phyloP scores from a whole-genome alignment of 148 eudicot genomes.

The Rhododendron simsii region DNA sequence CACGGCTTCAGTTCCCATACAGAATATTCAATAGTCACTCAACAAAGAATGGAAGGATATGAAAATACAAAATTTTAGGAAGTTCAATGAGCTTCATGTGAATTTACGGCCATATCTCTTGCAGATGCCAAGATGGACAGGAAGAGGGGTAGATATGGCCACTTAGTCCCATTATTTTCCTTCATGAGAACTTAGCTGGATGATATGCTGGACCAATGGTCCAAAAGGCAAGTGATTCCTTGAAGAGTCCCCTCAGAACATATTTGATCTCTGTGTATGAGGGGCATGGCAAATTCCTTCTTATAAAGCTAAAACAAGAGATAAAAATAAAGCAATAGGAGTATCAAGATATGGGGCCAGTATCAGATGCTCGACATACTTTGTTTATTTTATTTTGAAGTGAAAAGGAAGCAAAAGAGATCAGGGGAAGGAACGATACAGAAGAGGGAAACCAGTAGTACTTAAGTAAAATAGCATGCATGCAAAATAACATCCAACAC shows the following conservation, averaged over 20 bases:
- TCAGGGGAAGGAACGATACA: neutral
- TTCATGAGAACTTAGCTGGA: slow-evolving; percentile 23
- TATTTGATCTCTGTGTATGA: neutral
- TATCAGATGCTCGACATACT: neutral
- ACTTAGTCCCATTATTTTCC: neutral
- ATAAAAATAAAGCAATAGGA: neutral
- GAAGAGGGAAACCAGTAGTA: neutral
- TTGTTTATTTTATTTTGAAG: neutral
- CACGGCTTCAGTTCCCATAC: slow-evolving; percentile 47
- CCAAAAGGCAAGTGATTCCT: slow-evolving; percentile 32
- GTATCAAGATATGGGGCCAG: neutral
- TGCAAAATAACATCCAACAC: neutral
- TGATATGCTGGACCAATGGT: slow-evolving; percentile 22
- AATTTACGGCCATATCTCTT: slow-evolving; percentile 9
- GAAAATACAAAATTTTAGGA: neutral
- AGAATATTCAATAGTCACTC: neutral
- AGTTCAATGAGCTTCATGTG: slow-evolving; percentile 11
- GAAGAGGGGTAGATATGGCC: neutral
- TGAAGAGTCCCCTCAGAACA: slow-evolving; percentile 27
- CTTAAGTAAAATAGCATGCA: neutral
- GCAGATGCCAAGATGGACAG: slow-evolving; percentile 3
- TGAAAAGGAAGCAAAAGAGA: neutral
- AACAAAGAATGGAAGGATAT: neutral
- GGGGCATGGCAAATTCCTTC: slow-evolving; percentile 9
- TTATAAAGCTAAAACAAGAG: slow-evolving; percentile 7